Evolutionary conservation across 208 protist genomes (phyloP).

Genomic region (Endotrypanum monterogeii): DNA sequence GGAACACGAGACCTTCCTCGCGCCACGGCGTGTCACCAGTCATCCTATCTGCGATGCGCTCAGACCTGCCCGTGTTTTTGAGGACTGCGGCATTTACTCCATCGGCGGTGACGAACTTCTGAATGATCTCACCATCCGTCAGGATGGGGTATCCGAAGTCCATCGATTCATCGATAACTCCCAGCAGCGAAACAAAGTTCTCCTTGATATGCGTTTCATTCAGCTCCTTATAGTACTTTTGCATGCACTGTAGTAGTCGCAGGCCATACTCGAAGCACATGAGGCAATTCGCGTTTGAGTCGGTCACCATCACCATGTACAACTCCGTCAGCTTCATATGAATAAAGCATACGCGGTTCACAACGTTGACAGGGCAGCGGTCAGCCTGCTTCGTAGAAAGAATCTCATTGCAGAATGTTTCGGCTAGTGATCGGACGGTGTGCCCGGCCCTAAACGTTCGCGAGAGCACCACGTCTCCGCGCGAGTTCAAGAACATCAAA

Average conservation of each 20-base stretch:
- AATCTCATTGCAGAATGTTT: constrained; percentile 90
- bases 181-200: constrained; percentile 97
- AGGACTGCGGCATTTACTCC: constrained; percentile 57
- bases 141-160: constrained; percentile 99
- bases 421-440: constrained; percentile 71
- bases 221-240: constrained; percentile 93
- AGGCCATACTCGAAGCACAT: constrained; percentile 80
- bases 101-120: constrained; percentile 87
- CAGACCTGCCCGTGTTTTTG: constrained; percentile 45
- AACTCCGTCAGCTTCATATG: constrained; percentile 91
- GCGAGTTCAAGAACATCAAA: constrained; percentile 89
- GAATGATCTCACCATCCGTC: constrained; percentile 88
- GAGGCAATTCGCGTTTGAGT: constrained; percentile 94
- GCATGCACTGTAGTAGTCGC: constrained; percentile 86
- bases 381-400: constrained; percentile 68
- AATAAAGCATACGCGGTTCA: constrained; percentile 89
- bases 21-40: constrained; percentile 95
- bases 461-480: constrained; percentile 88
- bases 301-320: constrained; percentile 93
- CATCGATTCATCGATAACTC: constrained; percentile 98
- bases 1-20: constrained; percentile 92
- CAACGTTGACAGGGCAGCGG: constrained; percentile 89
- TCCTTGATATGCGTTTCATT: constrained; percentile 94
- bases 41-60: constrained; percentile 77
- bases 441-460: constrained; percentile 81